Percentiles rank a stretch among this genome's conserved stretches.
These are phyloP conservation scores for Spirogloea muscicola DNA, from an alignment of 139 green algal genomes.

Conservation along the genomic window DNA sequence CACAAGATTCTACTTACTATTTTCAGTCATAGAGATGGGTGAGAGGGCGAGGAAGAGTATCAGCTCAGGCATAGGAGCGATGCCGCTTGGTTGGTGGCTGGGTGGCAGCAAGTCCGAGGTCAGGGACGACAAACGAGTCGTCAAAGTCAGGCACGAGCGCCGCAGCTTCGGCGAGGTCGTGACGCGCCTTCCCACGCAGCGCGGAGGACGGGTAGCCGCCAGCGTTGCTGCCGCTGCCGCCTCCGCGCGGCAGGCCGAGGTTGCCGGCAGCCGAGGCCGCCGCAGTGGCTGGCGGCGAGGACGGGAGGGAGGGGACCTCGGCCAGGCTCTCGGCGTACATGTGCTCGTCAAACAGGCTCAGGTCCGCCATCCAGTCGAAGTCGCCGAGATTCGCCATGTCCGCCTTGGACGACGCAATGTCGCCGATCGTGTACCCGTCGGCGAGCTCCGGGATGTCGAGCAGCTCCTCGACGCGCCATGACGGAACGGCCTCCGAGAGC, in stretches of 20 bases:
- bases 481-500: not conserved
- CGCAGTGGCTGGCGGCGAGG: not conserved
- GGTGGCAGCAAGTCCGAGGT: no score
- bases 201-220: no score
- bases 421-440: slow-evolving; percentile 41
- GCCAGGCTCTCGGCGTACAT: slow-evolving; percentile 36
- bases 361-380: slow-evolving; percentile 43
- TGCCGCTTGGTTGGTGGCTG: no score
- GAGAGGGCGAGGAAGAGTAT: no score
- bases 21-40: no score
- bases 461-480: slow-evolving; percentile 46
- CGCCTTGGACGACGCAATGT: slow-evolving; percentile 45
- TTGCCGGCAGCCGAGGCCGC: not conserved
- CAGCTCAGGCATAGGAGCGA: no score
- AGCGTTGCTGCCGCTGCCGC: not conserved
- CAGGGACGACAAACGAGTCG: slow-evolving; percentile 40
- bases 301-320: slow-evolving; percentile 18
- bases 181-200: not conserved
- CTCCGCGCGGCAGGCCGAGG: not conserved
- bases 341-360: slow-evolving; percentile 44
- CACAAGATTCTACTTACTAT: no score
- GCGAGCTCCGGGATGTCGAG: slow-evolving; percentile 46
- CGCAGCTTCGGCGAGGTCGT: not conserved
- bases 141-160: slow-evolving; percentile 25
- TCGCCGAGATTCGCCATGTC: slow-evolving; percentile 33